These are phyloP conservation scores for Drechslera avenae DNA, from an alignment of 2,329 filamentous ascomycete species.

Conservation along the genomic window DNA sequence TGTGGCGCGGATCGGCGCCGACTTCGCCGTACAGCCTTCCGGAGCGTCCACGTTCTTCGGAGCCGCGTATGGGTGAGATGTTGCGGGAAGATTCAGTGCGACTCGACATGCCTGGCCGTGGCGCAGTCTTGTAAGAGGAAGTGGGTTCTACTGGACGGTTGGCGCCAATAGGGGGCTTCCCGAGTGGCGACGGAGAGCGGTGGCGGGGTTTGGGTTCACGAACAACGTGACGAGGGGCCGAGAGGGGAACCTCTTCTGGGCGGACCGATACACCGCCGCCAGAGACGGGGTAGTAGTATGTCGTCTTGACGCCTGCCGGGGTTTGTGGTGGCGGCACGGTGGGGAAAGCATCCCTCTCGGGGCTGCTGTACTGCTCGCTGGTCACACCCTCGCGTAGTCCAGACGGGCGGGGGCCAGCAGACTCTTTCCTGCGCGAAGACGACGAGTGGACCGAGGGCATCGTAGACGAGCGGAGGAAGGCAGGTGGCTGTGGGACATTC, in stretches of 20 bases:
- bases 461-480: conserved; percentile 51
- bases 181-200: conserved; percentile 38
- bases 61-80: conserved; percentile 23
- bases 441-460: conserved; percentile 42
- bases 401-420: conserved; percentile 30
- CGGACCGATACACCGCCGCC: conserved; percentile 30
- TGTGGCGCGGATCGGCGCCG: conserved; percentile 15
- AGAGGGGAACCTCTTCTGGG: conserved; percentile 29
- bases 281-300: conserved; percentile 37
- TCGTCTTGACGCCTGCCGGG: conserved; percentile 27
- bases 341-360: conserved; percentile 31
- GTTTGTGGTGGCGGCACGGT: conserved; percentile 28
- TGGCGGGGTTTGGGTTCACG: conserved; percentile 39
- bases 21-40: conserved; percentile 36
- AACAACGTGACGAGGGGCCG: conserved; percentile 40
- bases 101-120: conserved; percentile 20
- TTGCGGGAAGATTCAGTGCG: conserved; percentile 35
- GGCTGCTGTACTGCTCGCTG: conserved; percentile 28
- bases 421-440: conserved; percentile 37
- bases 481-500: conserved; percentile 41
- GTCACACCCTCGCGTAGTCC: conserved; percentile 39
- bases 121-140: conserved; percentile 17
- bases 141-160: conserved; percentile 33
- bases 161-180: conserved; percentile 41
- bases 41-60: conserved; percentile 35